Evolutionary conservation across 2,329 filamentous ascomycete genomes (phyloP), one percentile per base, ranked within the genome.

Genomic region (Xylariaceae sp.): DNA sequence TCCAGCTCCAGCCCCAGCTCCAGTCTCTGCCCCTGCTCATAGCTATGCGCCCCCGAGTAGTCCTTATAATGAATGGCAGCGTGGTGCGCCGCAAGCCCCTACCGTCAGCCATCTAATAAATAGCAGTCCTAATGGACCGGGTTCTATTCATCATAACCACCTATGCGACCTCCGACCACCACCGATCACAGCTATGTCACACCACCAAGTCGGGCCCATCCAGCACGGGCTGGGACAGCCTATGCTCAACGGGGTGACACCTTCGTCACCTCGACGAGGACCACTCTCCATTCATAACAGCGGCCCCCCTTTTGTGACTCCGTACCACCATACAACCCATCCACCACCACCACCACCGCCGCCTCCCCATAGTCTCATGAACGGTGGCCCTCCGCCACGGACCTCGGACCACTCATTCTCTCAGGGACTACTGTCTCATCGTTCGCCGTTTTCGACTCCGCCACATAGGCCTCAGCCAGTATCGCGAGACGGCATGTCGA

Each of bases 81-180:
- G 77, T 18, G 73, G 74, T 13, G 69, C 76, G 18, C 75, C 77
- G 32, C 77, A 77, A 49, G 76, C 79, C 55, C 73, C 74, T 36
- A 73, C 79, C 3, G 70, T 74, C 34, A 66, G 74, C 26, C 74
- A 76, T 49, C 75, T 80, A 40, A 63, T 80, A 43, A 84, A 81
- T 61, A 77, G 79, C 34, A 78, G 64, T 42, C 65, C 68, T n/a
- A 61, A 63, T 43, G 67, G 61, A 8, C 60, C 65, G 18, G 53
- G 53, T 53, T 53, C 66, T 5, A 60, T 68, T 16, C 67, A 66
- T 41, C 64, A 65, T 47, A 68, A 65, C 48, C 60, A 70, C 34
- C 66, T 78, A 16, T 71, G 76, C 13, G 69, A 76, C 19, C 72
- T 82, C 15, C 75, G 79, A 8, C 79, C 79, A 3, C 78, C 78